Percentiles rank a stretch among this genome's conserved stretches.
These are phyloP conservation scores for Chrysoporthe austroafricana DNA, from an alignment of 2,329 filamentous ascomycete species.

Conservation along the genomic window DNA sequence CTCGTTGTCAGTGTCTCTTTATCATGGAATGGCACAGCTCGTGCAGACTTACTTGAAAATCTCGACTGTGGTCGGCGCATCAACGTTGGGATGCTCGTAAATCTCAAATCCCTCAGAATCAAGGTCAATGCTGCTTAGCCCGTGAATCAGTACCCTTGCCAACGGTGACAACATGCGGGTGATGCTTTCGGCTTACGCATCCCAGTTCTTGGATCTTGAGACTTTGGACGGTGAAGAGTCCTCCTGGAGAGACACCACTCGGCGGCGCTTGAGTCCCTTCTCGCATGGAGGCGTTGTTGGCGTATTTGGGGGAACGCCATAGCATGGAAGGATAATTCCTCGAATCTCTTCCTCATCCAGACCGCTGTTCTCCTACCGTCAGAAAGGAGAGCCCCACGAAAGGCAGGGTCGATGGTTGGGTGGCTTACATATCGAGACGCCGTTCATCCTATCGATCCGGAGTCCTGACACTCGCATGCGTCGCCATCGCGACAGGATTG, in stretches of 20 bases:
- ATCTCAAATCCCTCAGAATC: neutral
- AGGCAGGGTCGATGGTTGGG: neutral
- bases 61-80: slow-evolving; percentile 18
- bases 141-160: neutral
- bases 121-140: neutral
- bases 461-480: neutral
- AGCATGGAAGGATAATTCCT: neutral
- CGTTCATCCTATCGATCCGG: neutral
- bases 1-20: neutral
- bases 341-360: neutral
- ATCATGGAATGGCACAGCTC: neutral
- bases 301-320: neutral
- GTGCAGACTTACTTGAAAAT: slow-evolving; percentile 14
- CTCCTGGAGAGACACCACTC: neutral
- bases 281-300: neutral
- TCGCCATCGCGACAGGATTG: slow-evolving; percentile 4
- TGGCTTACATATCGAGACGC: neutral
- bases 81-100: neutral
- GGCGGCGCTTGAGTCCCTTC: slow-evolving; percentile 9
- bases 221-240: neutral
- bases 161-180: too few relatives aligned
- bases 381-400: neutral
- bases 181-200: neutral
- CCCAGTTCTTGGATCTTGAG: neutral
- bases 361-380: neutral